Conservation (phyloP, 176 grass and related monocot species). For the Melocanna baccifera region DNA sequence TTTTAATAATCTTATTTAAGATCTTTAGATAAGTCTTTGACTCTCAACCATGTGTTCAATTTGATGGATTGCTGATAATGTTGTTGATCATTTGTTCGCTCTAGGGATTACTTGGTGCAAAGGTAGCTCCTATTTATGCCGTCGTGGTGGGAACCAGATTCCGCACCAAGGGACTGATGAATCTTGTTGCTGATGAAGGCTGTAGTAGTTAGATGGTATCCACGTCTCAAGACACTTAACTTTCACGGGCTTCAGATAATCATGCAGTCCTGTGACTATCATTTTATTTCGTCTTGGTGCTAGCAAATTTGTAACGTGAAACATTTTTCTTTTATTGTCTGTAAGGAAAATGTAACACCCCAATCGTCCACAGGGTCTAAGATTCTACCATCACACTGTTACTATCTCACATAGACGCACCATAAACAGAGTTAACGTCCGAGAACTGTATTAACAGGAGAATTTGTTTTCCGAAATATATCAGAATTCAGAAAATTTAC, state of each 20-base stretch:
- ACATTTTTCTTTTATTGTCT: not conserved
- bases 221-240: not conserved
- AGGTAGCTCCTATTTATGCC: not conserved
- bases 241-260: not conserved
- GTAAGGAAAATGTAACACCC: too few relatives aligned
- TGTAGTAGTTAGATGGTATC: not conserved
- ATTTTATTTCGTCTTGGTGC: not conserved
- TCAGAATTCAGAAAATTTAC: too few relatives aligned
- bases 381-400: too few relatives aligned
- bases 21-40: not conserved
- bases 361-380: too few relatives aligned
- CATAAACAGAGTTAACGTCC: too few relatives aligned
- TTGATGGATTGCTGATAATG: not conserved
- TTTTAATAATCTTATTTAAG: not conserved
- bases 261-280: not conserved
- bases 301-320: constrained; percentile 16
- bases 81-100: not conserved
- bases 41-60: not conserved
- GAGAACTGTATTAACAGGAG: too few relatives aligned
- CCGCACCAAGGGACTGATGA: not conserved
- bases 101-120: not conserved
- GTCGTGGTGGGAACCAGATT: not conserved
- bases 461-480: too few relatives aligned
- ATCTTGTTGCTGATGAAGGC: not conserved
- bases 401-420: too few relatives aligned